Evolutionary conservation across 148 eudicot species (phyloP), one percentile per base, ranked within the genome.

Genomic region (Nyssa sinensis): DNA sequence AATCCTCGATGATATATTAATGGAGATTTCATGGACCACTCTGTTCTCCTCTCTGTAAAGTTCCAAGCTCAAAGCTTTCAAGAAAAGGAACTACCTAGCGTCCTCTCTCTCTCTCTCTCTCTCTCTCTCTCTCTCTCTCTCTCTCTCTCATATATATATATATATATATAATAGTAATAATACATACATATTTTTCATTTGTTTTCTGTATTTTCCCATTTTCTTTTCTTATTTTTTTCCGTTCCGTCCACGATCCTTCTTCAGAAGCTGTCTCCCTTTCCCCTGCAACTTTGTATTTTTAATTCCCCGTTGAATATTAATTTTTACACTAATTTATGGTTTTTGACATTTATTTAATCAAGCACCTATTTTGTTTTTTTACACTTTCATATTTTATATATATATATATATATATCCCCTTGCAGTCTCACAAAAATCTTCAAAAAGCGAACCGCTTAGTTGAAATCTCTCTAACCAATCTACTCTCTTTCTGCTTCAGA

Each of bases 31-130:
- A 76, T 66, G 73, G 39, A 74, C 75, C 65, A 61, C 74, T 74
- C 80, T 77, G 74, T 71, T 66, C 69, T 66, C 69, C 78, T 31
- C 69, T 77, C 85, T 84, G 85, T 84, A 84, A 84, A 84, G 88
- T 32, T 72, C 44, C 27, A 33, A 37, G 37, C 30, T 31, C 64
- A 47, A 65, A 66, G 62, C 74, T 74, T 71, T 44, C 69, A 77
- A 77, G 64, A 62, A 70, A 77, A 77, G 70, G 28, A 68, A 60
- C 66, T 12, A 16, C 14, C 74, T 73, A 67, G 64, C 77, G 64
- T 9, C 12, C 66, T 55, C 74, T 72, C 71, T 34, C 64, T 57
- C 59, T 55, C 59, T n/a, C 57, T 17, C 21, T 17, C 57, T 55
- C 1, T 55, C 21, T 17, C 57, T 55, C 1, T 55, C 5, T 9